phyloP scores from a whole-genome alignment of 495 filamentous ascomycete genomes.

The Xylaria castorea region DNA sequence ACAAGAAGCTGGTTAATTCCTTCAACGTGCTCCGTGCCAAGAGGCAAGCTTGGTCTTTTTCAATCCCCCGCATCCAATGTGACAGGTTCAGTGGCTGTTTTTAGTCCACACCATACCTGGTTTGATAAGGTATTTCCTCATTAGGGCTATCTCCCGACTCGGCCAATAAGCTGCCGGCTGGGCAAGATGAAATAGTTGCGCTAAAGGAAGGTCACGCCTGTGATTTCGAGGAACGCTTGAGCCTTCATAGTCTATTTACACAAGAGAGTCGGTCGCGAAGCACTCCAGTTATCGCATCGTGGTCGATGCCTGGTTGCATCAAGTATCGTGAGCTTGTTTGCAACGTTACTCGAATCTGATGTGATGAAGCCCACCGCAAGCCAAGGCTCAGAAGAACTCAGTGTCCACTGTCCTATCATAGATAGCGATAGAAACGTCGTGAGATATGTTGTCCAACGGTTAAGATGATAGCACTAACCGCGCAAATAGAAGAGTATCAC shows the following conservation, averaged over 20 bases:
- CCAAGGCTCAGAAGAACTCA: neutral
- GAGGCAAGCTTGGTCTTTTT: neutral
- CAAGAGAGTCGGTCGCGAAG: neutral
- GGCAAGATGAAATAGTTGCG: slow-evolving; percentile 19
- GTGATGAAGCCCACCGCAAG: slow-evolving; percentile 7
- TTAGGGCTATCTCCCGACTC: slow-evolving; percentile 16
- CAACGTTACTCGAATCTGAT: slow-evolving; percentile 23
- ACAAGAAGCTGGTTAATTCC: neutral
- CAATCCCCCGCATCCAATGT: slow-evolving; percentile 23
- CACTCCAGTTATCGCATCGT: neutral
- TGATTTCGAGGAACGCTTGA: neutral
- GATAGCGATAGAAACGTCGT: neutral
- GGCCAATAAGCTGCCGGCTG: slow-evolving; percentile 16
- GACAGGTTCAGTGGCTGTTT: slow-evolving; percentile 20
- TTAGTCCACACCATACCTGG: slow-evolving; percentile 17
- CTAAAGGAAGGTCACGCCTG: slow-evolving; percentile 23
- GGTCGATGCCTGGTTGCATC: slow-evolving; percentile 22
- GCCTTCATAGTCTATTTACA: slow-evolving; percentile 12
- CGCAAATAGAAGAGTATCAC: neutral
- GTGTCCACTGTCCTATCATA: neutral
- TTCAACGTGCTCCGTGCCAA: slow-evolving; percentile 9
- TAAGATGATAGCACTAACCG: neutral
- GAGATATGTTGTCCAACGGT: neutral
- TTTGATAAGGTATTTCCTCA: slow-evolving; percentile 28
- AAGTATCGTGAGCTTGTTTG: slow-evolving; percentile 14